Evolutionary conservation across 441 rosid species (phyloP), one percentile per base, ranked within the genome.

Genomic region (Populus tomentosa): DNA sequence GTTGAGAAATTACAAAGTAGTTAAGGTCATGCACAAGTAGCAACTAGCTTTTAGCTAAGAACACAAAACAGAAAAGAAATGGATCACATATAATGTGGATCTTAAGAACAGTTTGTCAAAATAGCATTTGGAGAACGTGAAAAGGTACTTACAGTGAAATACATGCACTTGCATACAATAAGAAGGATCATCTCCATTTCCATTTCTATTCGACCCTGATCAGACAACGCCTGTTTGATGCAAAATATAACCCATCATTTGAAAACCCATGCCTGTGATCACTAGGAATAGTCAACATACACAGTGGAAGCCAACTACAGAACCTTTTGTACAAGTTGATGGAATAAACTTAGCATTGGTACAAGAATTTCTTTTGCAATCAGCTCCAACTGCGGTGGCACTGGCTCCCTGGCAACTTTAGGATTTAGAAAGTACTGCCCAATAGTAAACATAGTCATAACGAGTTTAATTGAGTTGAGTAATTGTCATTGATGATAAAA

Each of bases 381-480:
- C 69, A 86, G 84, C 85, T 92, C 97, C 36, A 94, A 90, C 56
- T 92, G 94, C 18, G 85, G 90, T 24, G 98, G 97, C 75, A 92
- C 93, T 23, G 93, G 92, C 90, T 94, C 98, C 86, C 81, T 85
- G 6, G 84, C 89, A 84, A 92, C 87, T 87, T 90, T 92, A 70
- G 98, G 98, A 78, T 89, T 88, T 82, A 94, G 74, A 83, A 92
- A 94, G 81, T 92, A 94, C 98, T 94, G 87, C 71, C 77, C 78
- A 67, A 71, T 72, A 78, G 71, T 28, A 30, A 73, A 40, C 26
- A 21, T 50, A 70, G 28, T 7, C 56, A 38, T 42, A 72, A 59
- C 3, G 28, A 65, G 78, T 66, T 65, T 66, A 77, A 72, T 28
- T 1, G 56, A 14, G 18, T 13, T 46, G 56, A 46, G 6, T 46